Conservation (phyloP, 75 land plant species). For the Ceratopteris richardii region DNA sequence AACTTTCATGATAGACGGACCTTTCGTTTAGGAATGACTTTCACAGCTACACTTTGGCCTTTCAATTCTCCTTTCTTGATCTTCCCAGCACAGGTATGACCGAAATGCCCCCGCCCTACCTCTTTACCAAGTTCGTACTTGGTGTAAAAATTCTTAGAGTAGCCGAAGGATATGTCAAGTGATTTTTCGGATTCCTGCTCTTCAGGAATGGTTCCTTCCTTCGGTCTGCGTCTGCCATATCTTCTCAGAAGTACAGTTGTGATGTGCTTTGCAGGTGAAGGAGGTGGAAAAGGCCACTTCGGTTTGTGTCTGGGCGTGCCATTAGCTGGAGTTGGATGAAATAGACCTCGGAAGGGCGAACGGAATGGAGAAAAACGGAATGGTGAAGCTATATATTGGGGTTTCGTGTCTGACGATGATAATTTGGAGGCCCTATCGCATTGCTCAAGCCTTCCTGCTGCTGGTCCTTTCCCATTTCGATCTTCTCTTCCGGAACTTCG, state of each 20-base stretch:
- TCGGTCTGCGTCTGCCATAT: slow-evolving; percentile 54
- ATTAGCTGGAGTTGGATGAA: not conserved
- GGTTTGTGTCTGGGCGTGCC: slow-evolving; percentile 45
- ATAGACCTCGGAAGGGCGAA: not conserved
- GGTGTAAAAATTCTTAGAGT: slow-evolving; percentile 48
- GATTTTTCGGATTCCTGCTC: slow-evolving; percentile 26
- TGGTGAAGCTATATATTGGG: not conserved
- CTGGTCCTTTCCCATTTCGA: no score
- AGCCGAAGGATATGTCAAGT: slow-evolving; percentile 71
- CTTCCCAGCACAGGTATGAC: slow-evolving; percentile 69
- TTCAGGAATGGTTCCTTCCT: slow-evolving; percentile 53
- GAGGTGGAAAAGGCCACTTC: slow-evolving; percentile 76
- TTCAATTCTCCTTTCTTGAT: slow-evolving; percentile 68
- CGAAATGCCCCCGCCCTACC: slow-evolving; percentile 90
- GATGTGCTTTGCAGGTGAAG: slow-evolving; percentile 79
- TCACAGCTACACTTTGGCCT: slow-evolving; percentile 81
- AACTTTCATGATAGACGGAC: slow-evolving; percentile 37
- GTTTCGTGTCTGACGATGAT: not conserved
- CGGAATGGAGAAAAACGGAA: slow-evolving; percentile 1
- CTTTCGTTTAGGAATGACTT: slow-evolving; percentile 82
- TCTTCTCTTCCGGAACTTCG: not conserved
- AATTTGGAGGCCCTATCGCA: not conserved
- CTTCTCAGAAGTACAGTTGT: slow-evolving; percentile 72
- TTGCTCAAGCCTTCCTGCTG: not conserved
- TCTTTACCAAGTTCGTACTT: slow-evolving; percentile 87